phyloP scores from a whole-genome alignment of 225 moss, liverwort and hornwort species.

The Lunularia cruciata region DNA sequence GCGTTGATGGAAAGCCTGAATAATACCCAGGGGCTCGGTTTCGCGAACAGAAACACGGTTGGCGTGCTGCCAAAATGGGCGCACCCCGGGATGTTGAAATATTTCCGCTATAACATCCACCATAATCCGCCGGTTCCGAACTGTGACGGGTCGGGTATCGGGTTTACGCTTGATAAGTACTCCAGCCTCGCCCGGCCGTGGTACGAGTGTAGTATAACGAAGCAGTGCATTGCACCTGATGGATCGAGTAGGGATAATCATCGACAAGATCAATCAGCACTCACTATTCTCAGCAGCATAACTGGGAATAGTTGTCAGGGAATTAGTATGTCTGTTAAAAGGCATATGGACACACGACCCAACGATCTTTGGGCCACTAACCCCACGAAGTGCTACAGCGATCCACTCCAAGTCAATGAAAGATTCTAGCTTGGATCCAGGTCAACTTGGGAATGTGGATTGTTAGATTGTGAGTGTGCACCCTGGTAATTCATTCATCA shows the following conservation, averaged over 20 bases:
- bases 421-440: background rate
- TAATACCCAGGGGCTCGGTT: slow-evolving; percentile 28
- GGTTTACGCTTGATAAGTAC: slow-evolving; percentile 43
- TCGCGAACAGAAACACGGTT: slow-evolving; percentile 26
- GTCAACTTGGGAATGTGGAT: too few species aligned
- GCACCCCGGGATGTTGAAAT: slow-evolving; percentile 30
- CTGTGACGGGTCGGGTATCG: slow-evolving; percentile 52
- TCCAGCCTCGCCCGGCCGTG: slow-evolving; percentile 24
- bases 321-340: slow-evolving; percentile 14
- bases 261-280: slow-evolving; percentile 44
- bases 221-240: slow-evolving; percentile 49
- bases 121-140: slow-evolving; percentile 1
- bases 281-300: slow-evolving; percentile 32
- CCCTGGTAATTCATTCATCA: too few species aligned
- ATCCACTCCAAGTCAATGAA: slow-evolving; percentile 27
- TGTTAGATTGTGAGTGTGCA: too few species aligned
- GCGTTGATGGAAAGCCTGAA: slow-evolving; percentile 21
- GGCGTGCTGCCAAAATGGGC: slow-evolving; percentile 29
- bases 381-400: slow-evolving; percentile 33
- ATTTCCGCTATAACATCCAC: slow-evolving; percentile 32
- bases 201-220: slow-evolving; percentile 35
- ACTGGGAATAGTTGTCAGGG: slow-evolving; percentile 21
- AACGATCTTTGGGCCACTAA: slow-evolving; percentile 4
- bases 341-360: slow-evolving; percentile 35
- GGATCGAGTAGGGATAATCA: slow-evolving; percentile 38